Evolutionary conservation across 805 yeast species (phyloP), one percentile per base, ranked within the genome.

Genomic region (Ogataea minuta): DNA sequence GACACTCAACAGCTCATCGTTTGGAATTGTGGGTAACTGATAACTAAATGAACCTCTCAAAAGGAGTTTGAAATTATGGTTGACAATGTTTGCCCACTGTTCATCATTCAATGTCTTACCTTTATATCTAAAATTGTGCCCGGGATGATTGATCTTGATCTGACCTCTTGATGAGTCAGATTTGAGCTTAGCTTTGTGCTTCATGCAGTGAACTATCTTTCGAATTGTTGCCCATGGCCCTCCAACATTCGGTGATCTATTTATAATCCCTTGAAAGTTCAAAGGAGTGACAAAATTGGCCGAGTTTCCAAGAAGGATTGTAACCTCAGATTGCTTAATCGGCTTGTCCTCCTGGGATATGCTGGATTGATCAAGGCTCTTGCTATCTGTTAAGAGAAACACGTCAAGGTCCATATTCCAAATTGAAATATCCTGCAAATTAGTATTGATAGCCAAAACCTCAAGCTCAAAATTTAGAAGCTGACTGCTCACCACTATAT

Each of bases 331-430:
- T 28, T 42, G 42, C 23, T 31, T 23, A 9, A 27, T 9, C 7
- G 10, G 17, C 11, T 17, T 10, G 15, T 19, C 8, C 26, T 34
- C 12, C 25, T 33, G 41, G 4, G 21, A 32, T 13, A 14, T 23
- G 12, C 31, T 41, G 17, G 34, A 9, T 2, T 21, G 30, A 9
- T 45, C 49, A 8, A 50, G 30, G 13, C 43, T 31, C 2, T 40
- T 43, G 28, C 54, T 31, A 23, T 57, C 54, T 1, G 64, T 61
- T 3, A 55, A 37, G 7, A 63, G 26, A 27, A 64, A 60, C 1
- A 63, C 54, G 44, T 64, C 67, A 14, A 64, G 26, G 41, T 62
- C 59, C 51, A 56, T 45, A n/a, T 54, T 47, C 57, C 61, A 57
- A 6, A 64, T 51, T 6, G 45, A 30, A 4, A 63, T 43, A 39